A percentile compares a stretch with the other conserved stretches of the same genome.
Evolutionary conservation across 2,329 filamentous ascomycete genomes (phyloP).

Genomic region (Ascochyta koolunga): DNA sequence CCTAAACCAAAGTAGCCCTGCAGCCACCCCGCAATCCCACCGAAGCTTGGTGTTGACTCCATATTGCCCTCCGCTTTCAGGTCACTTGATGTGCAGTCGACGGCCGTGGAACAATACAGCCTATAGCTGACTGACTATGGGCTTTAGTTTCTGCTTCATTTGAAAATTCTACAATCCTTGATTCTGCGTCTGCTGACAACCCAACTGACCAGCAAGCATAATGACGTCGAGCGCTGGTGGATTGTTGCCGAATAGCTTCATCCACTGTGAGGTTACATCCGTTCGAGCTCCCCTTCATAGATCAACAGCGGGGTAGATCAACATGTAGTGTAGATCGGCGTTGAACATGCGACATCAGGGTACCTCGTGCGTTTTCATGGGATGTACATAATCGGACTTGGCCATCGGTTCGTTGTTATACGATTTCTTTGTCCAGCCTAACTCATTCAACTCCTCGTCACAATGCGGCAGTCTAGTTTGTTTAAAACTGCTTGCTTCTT

Average conservation of each 20-base stretch:
- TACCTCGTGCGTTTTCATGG: constrained; percentile 1
- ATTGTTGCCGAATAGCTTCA: constrained; percentile 27
- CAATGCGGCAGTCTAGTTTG: constrained; percentile 31
- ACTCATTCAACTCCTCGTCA: not conserved
- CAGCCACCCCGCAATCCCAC: constrained; percentile 16
- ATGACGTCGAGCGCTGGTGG: constrained; percentile 30
- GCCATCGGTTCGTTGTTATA: not conserved
- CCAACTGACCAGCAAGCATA: not conserved
- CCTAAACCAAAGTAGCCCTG: constrained; percentile 1
- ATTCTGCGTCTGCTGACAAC: constrained; percentile 3
- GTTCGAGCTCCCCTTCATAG: constrained; percentile 20
- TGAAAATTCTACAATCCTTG: not conserved
- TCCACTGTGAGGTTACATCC: constrained; percentile 31
- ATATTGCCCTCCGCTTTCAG: constrained; percentile 4
- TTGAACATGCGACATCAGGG: constrained; percentile 5
- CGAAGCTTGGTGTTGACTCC: constrained; percentile 11
- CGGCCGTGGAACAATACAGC: not conserved
- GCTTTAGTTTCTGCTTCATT: not conserved
- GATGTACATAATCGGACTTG: constrained; percentile 2
- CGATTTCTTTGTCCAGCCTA: not conserved
- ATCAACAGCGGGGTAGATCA: constrained; percentile 42
- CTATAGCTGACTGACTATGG: not conserved
- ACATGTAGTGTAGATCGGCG: constrained; percentile 27
- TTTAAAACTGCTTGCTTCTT: constrained; percentile 21
- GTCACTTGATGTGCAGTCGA: constrained; percentile 8